Base-by-base conservation (phyloP, 148 eudicot species). In the Rhododendron henanense region DNA sequence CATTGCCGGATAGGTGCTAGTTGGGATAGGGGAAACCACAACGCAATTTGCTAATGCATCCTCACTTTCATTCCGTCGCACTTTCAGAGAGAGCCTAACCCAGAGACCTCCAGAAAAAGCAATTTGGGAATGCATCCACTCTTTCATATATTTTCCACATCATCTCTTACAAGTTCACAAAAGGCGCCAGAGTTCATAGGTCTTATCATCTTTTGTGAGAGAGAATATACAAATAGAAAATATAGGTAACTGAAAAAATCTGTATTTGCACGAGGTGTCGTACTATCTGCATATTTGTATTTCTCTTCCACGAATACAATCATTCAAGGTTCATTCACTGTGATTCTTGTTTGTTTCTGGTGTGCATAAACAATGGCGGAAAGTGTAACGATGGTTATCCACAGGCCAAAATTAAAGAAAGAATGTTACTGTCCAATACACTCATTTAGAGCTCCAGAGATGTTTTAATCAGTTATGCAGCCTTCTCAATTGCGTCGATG, bases 401-500 rank as follows among this genome's bases (percentile, higher is more conserved):
- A n/a, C 73, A 25, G 74, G 74, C 15, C 2, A 67, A 67, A 25
- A 67, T 25, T 25, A 83, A 45, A 5, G 33, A 41, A 45, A 65
- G 33, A 39, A 83, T n/a, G 19, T 67, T 57, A 28, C 53, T 18
- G 47, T 25, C 21, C 25, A 67, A 67, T 69, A 23, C 25, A 10
- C 47, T 83, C 7, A 25, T 47, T 35, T 67, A 15, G 75, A 14
- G 39, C 10, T 83, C 77, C 51, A 13, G 16, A 41, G 39, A 83
- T 53, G 25, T 18, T 74, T 59, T 10, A n/a, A 82, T 76, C 67
- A 57, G 10, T 71, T 45, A 90, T 14, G 86, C 89, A 50, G 96
- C 92, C 83, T 87, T 93, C 89, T 96, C 99, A 85, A 96, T 92
- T 23, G 97, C 92, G 90, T 93, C 91, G 35, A 96, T 95, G 91